phyloP scores from a whole-genome alignment of 1,284 basidiomycete species.

The Filobasidium uniguttulatum region DNA sequence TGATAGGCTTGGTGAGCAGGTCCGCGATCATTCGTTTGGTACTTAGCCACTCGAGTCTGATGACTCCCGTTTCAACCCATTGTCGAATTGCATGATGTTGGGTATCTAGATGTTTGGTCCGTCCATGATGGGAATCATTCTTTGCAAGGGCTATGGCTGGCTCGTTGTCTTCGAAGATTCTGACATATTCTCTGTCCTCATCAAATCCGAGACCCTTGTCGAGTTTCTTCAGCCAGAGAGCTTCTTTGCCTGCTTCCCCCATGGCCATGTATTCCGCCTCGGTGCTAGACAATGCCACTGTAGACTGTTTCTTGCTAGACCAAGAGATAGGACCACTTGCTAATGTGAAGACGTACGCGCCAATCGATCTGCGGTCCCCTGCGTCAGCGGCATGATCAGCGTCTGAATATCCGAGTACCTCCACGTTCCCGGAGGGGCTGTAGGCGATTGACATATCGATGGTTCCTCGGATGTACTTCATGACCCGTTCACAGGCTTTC shows the following conservation, averaged over 20 bases:
- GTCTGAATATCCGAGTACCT: constrained; percentile 1
- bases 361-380: constrained; percentile 22
- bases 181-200: too few species aligned
- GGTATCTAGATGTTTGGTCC: too few species aligned
- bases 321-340: constrained; percentile 33
- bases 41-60: too few species aligned
- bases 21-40: too few species aligned
- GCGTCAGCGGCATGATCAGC: neutral
- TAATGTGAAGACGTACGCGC: constrained; percentile 33
- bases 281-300: constrained; percentile 31
- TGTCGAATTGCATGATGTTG: too few species aligned
- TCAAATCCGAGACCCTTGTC: constrained; percentile 22
- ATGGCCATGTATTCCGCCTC: constrained; percentile 40
- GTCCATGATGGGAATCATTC: too few species aligned
- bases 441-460: too few species aligned
- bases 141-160: too few species aligned
- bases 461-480: too few species aligned
- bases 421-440: too few species aligned
- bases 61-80: too few species aligned
- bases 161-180: constrained; percentile 6
- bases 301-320: constrained; percentile 35
- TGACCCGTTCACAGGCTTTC: constrained; percentile 25
- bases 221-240: constrained; percentile 32
- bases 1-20: too few species aligned
- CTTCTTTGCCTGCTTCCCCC: constrained; percentile 44